Conservation (phyloP, 1,139 yeast genomes). For the Debaryomyces fabryi region DNA sequence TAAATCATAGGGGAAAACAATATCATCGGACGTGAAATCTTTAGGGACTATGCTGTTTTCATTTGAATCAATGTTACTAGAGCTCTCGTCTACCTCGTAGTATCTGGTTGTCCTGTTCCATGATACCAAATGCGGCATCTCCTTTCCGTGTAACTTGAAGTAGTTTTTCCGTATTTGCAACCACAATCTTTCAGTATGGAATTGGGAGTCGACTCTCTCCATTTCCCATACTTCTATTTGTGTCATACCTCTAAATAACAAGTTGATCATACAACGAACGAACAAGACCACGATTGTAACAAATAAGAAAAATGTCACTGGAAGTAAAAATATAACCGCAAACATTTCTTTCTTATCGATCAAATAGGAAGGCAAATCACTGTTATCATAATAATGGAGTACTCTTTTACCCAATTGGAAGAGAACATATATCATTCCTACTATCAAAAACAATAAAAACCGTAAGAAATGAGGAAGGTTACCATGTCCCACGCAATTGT, state of each 20-base stretch:
- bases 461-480: conserved; percentile 85
- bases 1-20: conserved; percentile 81
- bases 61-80: conserved; percentile 13
- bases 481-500: conserved; percentile 79
- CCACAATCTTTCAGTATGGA: conserved; percentile 58
- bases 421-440: conserved; percentile 55
- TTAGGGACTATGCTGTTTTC: conserved; percentile 22
- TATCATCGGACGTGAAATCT: conserved; percentile 55
- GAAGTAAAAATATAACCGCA: conserved; percentile 57
- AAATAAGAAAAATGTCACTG: conserved; percentile 61
- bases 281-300: conserved; percentile 60
- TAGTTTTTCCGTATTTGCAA: conserved; percentile 51
- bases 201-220: conserved; percentile 75
- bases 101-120: conserved; percentile 40
- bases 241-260: conserved; percentile 71
- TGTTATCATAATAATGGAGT: conserved; percentile 48
- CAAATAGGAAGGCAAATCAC: conserved; percentile 63
- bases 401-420: conserved; percentile 47
- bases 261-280: conserved; percentile 61
- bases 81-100: conserved; percentile 19
- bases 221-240: conserved; percentile 93
- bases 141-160: conserved; percentile 39
- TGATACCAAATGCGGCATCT: conserved; percentile 49
- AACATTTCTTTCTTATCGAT: conserved; percentile 55
- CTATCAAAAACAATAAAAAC: conserved; percentile 69